phyloP scores from a whole-genome alignment of 2,329 filamentous ascomycete genomes.

The Trichothecium sympodiale region DNA sequence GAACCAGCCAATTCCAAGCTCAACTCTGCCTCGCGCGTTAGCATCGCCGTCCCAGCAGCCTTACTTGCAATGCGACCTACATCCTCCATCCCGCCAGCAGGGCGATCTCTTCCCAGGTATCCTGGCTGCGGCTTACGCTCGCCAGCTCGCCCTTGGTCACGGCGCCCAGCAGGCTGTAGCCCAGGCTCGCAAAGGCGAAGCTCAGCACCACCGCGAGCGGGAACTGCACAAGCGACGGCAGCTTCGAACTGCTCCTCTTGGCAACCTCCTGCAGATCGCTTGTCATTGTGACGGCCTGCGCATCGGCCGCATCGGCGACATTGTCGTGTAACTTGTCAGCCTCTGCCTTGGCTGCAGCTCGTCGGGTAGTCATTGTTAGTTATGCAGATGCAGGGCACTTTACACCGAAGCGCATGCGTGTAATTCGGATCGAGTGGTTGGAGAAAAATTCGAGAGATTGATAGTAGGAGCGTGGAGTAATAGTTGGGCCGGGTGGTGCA shows the following conservation, averaged over 20 bases:
- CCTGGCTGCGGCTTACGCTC: slow-evolving; percentile 50
- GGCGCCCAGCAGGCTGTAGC: slow-evolving; percentile 51
- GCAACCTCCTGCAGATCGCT: not conserved
- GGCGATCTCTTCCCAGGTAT: slow-evolving; percentile 50
- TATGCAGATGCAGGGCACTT: too few species aligned
- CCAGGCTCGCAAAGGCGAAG: slow-evolving; percentile 50
- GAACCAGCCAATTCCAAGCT: slow-evolving; percentile 64
- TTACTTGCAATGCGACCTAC: slow-evolving; percentile 23
- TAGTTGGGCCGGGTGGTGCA: not conserved
- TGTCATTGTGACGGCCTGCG: not conserved
- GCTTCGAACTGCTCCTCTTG: slow-evolving; percentile 13
- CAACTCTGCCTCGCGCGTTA: slow-evolving; percentile 37
- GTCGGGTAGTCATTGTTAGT: slow-evolving; percentile 5
- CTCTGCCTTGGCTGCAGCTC: slow-evolving; percentile 4
- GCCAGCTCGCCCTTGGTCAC: slow-evolving; percentile 56
- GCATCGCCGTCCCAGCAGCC: not conserved
- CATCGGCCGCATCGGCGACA: not conserved
- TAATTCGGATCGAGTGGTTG: not conserved
- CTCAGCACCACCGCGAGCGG: slow-evolving; percentile 41
- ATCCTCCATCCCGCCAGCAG: slow-evolving; percentile 41
- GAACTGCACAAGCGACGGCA: slow-evolving; percentile 37
- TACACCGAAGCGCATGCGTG: not conserved
- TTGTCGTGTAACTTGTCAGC: not conserved
- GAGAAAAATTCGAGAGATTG: not conserved
- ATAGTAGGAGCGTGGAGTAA: not conserved